Percentiles rank a stretch among this genome's conserved stretches.
Evolutionary conservation across 2,329 filamentous ascomycete genomes (phyloP).

Genomic region (Colletotrichum endophyticum): DNA sequence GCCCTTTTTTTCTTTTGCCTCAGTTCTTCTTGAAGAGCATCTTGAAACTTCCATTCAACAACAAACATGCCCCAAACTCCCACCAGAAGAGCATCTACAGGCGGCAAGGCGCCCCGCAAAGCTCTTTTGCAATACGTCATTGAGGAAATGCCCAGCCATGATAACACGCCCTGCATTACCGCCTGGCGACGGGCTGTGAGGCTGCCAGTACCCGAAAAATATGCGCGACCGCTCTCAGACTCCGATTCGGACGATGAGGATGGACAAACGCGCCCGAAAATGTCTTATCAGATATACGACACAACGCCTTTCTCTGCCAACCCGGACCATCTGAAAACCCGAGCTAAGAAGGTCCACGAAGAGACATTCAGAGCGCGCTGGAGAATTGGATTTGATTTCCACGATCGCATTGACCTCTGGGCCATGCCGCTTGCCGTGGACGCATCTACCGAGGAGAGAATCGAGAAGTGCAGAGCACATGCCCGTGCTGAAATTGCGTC

Average conservation of each 20-base stretch:
- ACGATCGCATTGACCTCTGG: slow-evolving; percentile 4
- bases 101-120: neutral
- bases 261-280: neutral
- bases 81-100: neutral
- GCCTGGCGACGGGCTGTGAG: neutral
- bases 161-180: neutral
- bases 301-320: neutral
- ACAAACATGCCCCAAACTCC: neutral
- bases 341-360: neutral
- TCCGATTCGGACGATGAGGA: neutral
- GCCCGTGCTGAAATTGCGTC: neutral
- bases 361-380: neutral
- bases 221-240: neutral
- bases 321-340: neutral
- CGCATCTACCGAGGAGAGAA: neutral
- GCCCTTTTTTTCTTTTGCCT: neutral
- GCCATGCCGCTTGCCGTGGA: neutral
- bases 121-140: neutral
- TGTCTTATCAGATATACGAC: slow-evolving; percentile 10
- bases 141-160: neutral
- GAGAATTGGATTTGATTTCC: neutral
- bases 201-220: neutral
- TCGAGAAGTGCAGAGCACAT: neutral
- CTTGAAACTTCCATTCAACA: neutral
- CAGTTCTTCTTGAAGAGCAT: neutral